Evolutionary conservation across 371 early-diverging fungal species (phyloP).

Genomic region (Polyrhizophydium stewartii): DNA sequence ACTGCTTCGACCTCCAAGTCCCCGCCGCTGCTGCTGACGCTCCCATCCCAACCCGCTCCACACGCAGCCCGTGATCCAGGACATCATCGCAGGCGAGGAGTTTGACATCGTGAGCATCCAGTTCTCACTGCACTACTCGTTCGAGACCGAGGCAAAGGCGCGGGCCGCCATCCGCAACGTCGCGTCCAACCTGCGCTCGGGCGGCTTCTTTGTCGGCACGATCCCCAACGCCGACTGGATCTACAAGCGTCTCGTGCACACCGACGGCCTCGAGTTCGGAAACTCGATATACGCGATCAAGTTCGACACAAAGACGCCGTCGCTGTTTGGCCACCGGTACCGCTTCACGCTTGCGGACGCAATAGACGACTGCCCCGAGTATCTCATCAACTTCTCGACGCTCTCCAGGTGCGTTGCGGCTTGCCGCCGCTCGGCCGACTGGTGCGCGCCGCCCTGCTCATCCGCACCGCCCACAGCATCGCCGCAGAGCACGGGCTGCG

Average conservation of each 20-base stretch:
- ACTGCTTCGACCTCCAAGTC: neutral
- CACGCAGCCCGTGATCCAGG: too few species aligned
- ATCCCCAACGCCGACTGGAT: conserved; percentile 92
- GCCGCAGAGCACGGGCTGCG: conserved; percentile 82
- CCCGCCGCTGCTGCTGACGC: neutral
- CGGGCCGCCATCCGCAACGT: conserved; percentile 82
- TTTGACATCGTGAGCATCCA: conserved; percentile 94
- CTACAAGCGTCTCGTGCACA: conserved; percentile 36
- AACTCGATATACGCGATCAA: conserved; percentile 80
- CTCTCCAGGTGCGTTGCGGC: conserved; percentile 58
- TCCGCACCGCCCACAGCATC: conserved; percentile 50
- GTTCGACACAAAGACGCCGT: conserved; percentile 67
- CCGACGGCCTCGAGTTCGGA: conserved; percentile 59
- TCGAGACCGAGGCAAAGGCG: conserved; percentile 78
- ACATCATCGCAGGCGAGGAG: neutral
- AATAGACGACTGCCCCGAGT: conserved; percentile 97
- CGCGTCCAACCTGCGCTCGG: conserved; percentile 62
- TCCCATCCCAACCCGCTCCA: too few species aligned
- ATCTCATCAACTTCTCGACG: conserved; percentile 82
- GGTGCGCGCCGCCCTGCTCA: too few species aligned
- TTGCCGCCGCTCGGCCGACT: too few species aligned
- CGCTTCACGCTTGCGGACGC: conserved; percentile 95
- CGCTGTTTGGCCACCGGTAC: conserved; percentile 82
- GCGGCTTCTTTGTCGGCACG: conserved; percentile 92
- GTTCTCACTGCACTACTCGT: conserved; percentile 98